A percentile compares a stretch with the other conserved stretches of the same genome.
These are phyloP conservation scores for Coffea humblotiana DNA, from an alignment of 305 asterid species.

Conservation along the genomic window DNA sequence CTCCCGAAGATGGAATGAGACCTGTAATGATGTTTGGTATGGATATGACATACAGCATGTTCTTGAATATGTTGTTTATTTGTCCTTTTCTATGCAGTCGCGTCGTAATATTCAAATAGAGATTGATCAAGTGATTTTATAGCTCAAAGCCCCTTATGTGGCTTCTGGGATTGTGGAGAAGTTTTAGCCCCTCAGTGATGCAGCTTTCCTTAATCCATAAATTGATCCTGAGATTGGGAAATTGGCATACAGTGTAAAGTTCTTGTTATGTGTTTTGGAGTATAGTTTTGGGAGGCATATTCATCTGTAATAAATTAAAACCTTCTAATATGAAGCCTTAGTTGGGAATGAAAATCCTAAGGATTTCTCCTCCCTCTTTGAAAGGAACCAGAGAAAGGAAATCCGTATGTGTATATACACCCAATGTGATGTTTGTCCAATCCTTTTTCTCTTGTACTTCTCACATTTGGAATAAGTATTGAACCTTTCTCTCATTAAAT, in stretches of 20 bases:
- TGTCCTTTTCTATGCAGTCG: not conserved
- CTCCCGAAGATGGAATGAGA: not conserved
- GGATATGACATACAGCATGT: too few species aligned
- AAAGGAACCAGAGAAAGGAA: not conserved
- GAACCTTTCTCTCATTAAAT: not conserved
- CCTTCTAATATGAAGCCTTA: not conserved
- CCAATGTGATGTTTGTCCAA: not conserved
- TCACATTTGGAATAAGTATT: not conserved
- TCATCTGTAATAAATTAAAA: not conserved
- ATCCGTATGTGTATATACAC: not conserved
- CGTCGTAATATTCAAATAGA: not conserved
- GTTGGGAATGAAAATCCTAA: not conserved
- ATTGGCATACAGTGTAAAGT: not conserved
- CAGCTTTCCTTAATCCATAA: not conserved
- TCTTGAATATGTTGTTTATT: not conserved
- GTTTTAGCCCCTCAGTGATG: not conserved
- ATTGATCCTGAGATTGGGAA: not conserved
- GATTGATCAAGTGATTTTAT: not conserved
- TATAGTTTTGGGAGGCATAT: not conserved
- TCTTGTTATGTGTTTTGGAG: not conserved
- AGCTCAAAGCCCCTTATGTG: too few species aligned
- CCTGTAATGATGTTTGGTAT: not conserved
- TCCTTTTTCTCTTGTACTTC: not conserved
- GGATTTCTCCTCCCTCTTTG: not conserved
- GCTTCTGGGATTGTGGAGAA: not conserved